phyloP scores from a whole-genome alignment of 306 rosid species.

The Potentilla sterilis region DNA sequence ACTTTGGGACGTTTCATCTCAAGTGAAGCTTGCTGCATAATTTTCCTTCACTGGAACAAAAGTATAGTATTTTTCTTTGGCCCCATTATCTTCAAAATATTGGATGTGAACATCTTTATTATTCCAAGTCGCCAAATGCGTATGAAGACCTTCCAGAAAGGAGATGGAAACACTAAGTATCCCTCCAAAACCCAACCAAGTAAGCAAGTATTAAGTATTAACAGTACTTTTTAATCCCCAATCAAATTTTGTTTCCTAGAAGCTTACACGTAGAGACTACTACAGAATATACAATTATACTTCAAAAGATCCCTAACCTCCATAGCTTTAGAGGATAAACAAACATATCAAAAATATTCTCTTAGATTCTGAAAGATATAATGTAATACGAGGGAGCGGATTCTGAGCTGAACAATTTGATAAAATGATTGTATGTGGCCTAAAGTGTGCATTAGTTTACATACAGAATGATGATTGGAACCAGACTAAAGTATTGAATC shows the following conservation, averaged over 20 bases:
- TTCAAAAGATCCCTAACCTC: conserved; percentile 30
- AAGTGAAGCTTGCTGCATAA: background rate
- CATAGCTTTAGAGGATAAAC: conserved; percentile 24
- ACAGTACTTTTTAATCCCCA: conserved; percentile 18
- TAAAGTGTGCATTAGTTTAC: conserved; percentile 23
- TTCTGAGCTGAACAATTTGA: conserved; percentile 13
- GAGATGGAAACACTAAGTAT: conserved; percentile 40
- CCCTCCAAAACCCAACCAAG: conserved; percentile 29
- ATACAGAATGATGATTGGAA: conserved; percentile 28
- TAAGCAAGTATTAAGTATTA: background rate
- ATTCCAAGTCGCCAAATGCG: conserved; percentile 17
- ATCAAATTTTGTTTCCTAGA: background rate
- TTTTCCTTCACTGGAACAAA: background rate
- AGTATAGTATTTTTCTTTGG: background rate
- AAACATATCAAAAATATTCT: conserved; percentile 27
- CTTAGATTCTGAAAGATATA: conserved; percentile 31
- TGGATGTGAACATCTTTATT: background rate
- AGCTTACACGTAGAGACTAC: conserved; percentile 13
- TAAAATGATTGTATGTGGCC: conserved; percentile 27
- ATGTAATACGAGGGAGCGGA: conserved; percentile 21
- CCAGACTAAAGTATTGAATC: conserved; percentile 16
- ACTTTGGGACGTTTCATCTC: background rate
- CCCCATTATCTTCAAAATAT: background rate
- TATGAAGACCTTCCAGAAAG: conserved; percentile 45
- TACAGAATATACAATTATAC: conserved; percentile 11